Evolutionary conservation across 371 early-diverging fungal genomes (phyloP).

Genomic region (Mucor circinelloides): DNA sequence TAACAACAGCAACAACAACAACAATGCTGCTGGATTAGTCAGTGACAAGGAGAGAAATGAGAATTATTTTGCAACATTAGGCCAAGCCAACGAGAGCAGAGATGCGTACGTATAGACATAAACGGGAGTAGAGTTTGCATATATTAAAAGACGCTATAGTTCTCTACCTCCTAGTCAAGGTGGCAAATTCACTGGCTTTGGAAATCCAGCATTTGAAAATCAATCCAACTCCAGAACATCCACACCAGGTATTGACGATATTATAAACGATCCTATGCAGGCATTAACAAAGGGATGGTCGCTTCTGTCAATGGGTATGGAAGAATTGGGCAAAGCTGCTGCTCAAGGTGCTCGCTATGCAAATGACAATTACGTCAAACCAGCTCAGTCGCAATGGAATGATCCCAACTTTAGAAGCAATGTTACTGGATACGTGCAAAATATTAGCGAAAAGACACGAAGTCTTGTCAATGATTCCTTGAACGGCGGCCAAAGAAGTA

Average conservation of each 20-base stretch:
- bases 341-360: constrained; percentile 65
- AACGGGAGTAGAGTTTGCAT: constrained; percentile 29
- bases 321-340: constrained; percentile 54
- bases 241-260: constrained; percentile 60
- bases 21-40: constrained; percentile 13
- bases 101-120: constrained; percentile 28
- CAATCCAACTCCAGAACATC: constrained; percentile 28
- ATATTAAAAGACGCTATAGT: constrained; percentile 14
- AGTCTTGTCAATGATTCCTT: constrained; percentile 15
- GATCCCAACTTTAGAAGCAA: constrained; percentile 84
- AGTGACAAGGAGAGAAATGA: constrained; percentile 21
- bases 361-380: constrained; percentile 75
- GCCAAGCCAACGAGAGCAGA: constrained; percentile 17
- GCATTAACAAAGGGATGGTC: constrained; percentile 86
- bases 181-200: constrained; percentile 92
- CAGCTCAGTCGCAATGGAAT: constrained; percentile 75
- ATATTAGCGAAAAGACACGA: constrained; percentile 65
- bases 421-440: constrained; percentile 68
- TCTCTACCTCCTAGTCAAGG: constrained; percentile 90
- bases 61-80: constrained; percentile 26
- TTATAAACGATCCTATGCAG: constrained; percentile 82
- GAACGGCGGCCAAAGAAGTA: background rate
- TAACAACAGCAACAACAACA: background rate
- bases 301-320: constrained; percentile 65
- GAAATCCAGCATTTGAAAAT: constrained; percentile 63